Evolutionary conservation across 352 stramenopile species (phyloP), one percentile per base, ranked within the genome.

Genomic region (Pythium dissotocum): DNA sequence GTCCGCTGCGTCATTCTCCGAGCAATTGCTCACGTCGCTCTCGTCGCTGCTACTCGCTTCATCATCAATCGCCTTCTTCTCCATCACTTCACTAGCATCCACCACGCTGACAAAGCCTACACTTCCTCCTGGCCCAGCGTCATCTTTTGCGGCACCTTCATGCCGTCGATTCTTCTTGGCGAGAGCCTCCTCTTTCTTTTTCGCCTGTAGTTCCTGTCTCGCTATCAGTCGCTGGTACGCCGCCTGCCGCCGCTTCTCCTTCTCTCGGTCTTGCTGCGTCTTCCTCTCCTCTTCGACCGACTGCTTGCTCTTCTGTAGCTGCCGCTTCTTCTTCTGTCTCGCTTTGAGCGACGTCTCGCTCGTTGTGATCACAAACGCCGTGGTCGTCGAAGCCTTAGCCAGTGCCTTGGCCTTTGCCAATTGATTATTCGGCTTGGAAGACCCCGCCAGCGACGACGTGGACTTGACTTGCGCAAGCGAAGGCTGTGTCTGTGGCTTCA

Each of bases 1-100:
- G 24, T 88, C 76, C 0, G 69, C 78, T 7, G 82, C 80, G 40
- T 91, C 81, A 28, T 70, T 82, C 35, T 90, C 81, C 0, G 81
- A 91, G 55, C 80, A 88, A 54, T 91, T 90, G 51, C 81, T 90
- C 36, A 90, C 82, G 0, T 93, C 85, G 32, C 82, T 91, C 2
- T 65, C 71, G 56, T 85, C 75, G 44, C 79, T 89, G 44, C 81
- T 76, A 49, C 69, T 75, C n/a, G 72, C 74, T 0, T 65, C 78
- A 0, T 71, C 73, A 0, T 63, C 78, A 0, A 69, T 54, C 14
- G 32, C 48, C n/a, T 30, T 32, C 24, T 54, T 21, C 12, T 24
- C 42, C 24, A 54, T 3, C 21, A 26, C 21, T 33, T 54, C 0
- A 10, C 30, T 30, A 1, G 1, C 18, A 12, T 18, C 18, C 16